Evolutionary conservation across 768 basidiomycete genomes (phyloP).

Genomic region (Naganishia vishniacii): DNA sequence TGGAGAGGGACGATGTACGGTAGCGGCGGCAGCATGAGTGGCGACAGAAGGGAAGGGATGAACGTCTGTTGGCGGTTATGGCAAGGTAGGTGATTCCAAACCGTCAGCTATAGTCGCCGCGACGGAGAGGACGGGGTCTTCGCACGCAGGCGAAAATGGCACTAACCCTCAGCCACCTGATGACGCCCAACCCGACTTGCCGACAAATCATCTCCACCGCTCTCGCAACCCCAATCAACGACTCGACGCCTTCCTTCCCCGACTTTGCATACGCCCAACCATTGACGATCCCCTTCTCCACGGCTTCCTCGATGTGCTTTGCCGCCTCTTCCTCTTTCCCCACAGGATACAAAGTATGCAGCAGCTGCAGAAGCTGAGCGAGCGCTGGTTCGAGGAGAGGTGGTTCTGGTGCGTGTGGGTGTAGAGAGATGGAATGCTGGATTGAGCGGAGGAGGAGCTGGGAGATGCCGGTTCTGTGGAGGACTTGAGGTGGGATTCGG

Average conservation of each 20-base stretch:
- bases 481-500: constrained; percentile 29
- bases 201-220: constrained; percentile 37
- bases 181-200: constrained; percentile 36
- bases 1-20: constrained; percentile 33
- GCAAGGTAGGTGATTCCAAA: no score
- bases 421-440: constrained; percentile 41
- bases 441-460: constrained; percentile 38
- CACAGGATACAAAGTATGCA: constrained; percentile 21
- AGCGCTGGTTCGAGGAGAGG: constrained; percentile 36
- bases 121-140: no score
- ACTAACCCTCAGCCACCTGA: constrained; percentile 46
- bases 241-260: constrained; percentile 34
- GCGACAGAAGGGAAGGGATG: constrained; percentile 40
- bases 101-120: no score
- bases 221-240: constrained; percentile 34
- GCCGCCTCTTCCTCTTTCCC: constrained; percentile 29
- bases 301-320: constrained; percentile 40
- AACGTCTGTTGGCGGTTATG: constrained; percentile 32
- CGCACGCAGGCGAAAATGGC: not conserved
- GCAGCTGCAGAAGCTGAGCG: constrained; percentile 25
- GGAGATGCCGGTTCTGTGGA: constrained; percentile 46
- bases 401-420: constrained; percentile 33
- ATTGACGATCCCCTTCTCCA: constrained; percentile 42
- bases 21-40: constrained; percentile 37
- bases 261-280: constrained; percentile 45